Evolutionary conservation across 1,284 basidiomycete species (phyloP).

Genomic region (Amanita bisporigera): DNA sequence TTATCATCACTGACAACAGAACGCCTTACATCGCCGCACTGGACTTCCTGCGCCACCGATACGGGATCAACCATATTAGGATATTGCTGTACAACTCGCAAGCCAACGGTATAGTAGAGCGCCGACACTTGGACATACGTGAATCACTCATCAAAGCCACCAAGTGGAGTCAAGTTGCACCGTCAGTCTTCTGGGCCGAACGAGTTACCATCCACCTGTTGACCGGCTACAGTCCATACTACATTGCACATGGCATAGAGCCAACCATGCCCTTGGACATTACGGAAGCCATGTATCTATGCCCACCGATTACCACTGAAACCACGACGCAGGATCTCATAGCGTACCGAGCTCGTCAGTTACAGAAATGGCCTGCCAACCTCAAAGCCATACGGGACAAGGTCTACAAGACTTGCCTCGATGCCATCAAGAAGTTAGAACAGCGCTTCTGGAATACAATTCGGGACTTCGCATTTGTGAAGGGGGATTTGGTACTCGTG

Average conservation of each 20-base stretch:
- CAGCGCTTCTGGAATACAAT: background rate
- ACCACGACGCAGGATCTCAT: background rate
- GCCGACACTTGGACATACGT: constrained; percentile 27
- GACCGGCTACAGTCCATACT: constrained; percentile 34
- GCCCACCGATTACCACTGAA: background rate
- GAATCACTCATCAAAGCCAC: constrained; percentile 23
- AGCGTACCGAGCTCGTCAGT: background rate
- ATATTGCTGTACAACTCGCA: constrained; percentile 37
- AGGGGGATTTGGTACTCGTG: too few relatives aligned
- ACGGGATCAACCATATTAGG: constrained; percentile 22
- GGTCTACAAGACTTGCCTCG: background rate
- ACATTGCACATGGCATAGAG: constrained; percentile 29
- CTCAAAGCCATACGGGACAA: background rate
- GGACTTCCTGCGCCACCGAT: constrained; percentile 22
- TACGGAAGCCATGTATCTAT: constrained; percentile 31
- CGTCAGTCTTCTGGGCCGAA: constrained; percentile 29
- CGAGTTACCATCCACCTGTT: constrained; percentile 26
- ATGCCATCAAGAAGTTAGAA: background rate
- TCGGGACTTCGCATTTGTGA: background rate
- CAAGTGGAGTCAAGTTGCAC: too few relatives aligned
- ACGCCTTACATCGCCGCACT: constrained; percentile 26
- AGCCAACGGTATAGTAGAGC: constrained; percentile 35
- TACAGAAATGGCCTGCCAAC: background rate
- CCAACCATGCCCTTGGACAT: too few relatives aligned
- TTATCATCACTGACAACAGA: constrained; percentile 43